A percentile compares a stretch with the other conserved stretches of the same genome.
phyloP scores from a whole-genome alignment of 371 early-diverging fungal genomes.

The Mucor velutinosus region DNA sequence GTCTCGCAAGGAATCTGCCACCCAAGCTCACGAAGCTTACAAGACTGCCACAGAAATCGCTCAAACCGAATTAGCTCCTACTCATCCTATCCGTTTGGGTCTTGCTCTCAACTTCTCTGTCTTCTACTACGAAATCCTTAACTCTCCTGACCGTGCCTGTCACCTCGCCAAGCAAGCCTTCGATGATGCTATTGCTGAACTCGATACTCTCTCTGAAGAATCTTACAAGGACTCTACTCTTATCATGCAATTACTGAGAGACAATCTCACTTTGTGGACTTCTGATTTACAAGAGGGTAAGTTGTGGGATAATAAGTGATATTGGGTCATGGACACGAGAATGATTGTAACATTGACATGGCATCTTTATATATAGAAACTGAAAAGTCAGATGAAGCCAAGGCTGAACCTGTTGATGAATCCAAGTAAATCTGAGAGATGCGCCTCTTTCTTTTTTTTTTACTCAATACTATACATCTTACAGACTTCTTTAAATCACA shows the following conservation, averaged over 20 bases:
- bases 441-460: neutral
- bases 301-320: neutral
- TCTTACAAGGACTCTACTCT: slow-evolving; percentile 99
- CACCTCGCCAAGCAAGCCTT: slow-evolving; percentile 99
- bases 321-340: neutral
- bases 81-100: slow-evolving; percentile 99
- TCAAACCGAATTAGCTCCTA: slow-evolving; percentile 92
- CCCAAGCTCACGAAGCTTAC: slow-evolving; percentile 94
- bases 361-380: slow-evolving; percentile 80
- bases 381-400: slow-evolving; percentile 27
- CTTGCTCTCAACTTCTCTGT: slow-evolving; percentile 99
- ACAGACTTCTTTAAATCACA: neutral
- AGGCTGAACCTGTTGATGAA: slow-evolving; percentile 29
- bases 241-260: slow-evolving; percentile 99
- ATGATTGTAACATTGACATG: neutral
- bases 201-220: slow-evolving; percentile 98
- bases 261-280: slow-evolving; percentile 99
- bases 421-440: slow-evolving; percentile 18
- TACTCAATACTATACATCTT: slow-evolving; percentile 1
- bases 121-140: slow-evolving; percentile 99
- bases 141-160: slow-evolving; percentile 98
- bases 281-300: slow-evolving; percentile 90
- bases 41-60: slow-evolving; percentile 96
- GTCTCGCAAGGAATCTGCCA: slow-evolving; percentile 86
- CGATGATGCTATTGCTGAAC: slow-evolving; percentile 99